Evolutionary conservation across 257 asterid genomes (phyloP).

Genomic region (Solanum bulbocastanum): DNA sequence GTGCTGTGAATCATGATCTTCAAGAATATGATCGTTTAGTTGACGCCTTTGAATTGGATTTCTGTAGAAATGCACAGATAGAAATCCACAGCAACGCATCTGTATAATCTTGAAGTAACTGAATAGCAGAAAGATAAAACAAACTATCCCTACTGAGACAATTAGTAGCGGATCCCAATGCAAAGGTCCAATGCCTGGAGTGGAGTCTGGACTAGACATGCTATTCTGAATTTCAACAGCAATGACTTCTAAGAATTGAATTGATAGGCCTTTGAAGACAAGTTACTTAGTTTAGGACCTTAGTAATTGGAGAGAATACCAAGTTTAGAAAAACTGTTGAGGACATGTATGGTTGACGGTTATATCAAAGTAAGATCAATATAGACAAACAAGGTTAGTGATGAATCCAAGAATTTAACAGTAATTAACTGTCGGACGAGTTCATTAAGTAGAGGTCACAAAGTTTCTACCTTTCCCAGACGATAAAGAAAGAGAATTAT

Average conservation of each 20-base stretch:
- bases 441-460: neutral
- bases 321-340: neutral
- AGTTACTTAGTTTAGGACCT: neutral
- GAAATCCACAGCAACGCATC: conserved; percentile 13
- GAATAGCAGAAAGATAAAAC: conserved; percentile 34
- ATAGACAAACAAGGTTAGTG: neutral
- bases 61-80: conserved; percentile 3
- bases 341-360: neutral
- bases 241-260: neutral
- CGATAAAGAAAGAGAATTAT: neutral
- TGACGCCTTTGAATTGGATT: conserved; percentile 26
- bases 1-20: conserved; percentile 36
- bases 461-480: neutral
- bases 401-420: neutral
- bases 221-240: neutral
- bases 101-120: conserved; percentile 37
- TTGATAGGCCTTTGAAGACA: neutral
- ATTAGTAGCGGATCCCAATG: conserved; percentile 46
- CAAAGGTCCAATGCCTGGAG: conserved; percentile 15
- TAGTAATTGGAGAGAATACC: neutral
- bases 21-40: conserved; percentile 20
- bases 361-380: neutral
- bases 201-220: conserved; percentile 25
- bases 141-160: conserved; percentile 31
- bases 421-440: neutral